Conservation (phyloP, 179 eudicot genomes). For the Corrigiola litoralis region DNA sequence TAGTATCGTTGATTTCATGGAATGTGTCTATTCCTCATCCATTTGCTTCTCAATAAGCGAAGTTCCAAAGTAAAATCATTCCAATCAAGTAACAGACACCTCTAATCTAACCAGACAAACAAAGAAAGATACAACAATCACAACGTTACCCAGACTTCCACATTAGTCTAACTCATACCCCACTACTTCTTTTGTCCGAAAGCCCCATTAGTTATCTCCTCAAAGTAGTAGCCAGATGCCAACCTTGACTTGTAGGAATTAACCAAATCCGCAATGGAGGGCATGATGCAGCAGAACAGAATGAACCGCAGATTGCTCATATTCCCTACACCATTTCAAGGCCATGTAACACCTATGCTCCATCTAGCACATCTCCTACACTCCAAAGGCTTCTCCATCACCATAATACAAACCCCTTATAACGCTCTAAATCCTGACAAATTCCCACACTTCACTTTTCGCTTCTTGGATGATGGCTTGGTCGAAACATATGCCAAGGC, state of each 20-base stretch:
- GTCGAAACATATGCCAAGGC: constrained; percentile 7
- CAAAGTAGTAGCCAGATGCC: neutral
- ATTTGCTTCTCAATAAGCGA: no score
- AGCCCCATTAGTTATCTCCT: neutral
- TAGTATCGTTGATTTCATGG: no score
- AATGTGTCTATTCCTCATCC: no score
- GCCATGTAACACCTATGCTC: constrained; percentile 26
- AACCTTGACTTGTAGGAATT: neutral
- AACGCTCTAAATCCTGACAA: constrained; percentile 17
- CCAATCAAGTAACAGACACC: no score
- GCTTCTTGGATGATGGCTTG: constrained; percentile 2
- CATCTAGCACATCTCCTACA: constrained; percentile 22
- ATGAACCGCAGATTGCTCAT: constrained; percentile 11
- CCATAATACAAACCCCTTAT: constrained; percentile 16
- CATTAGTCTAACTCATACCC: neutral
- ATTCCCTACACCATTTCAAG: constrained; percentile 24
- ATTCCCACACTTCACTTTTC: constrained; percentile 20
- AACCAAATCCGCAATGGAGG: constrained; percentile 16
- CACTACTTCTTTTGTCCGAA: no score
- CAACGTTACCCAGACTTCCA: no score
- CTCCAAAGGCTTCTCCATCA: constrained; percentile 29
- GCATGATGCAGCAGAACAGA: neutral
- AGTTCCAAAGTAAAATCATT: no score
- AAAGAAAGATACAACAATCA: neutral
- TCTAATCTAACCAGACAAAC: no score